A percentile compares a stretch with the other conserved stretches of the same genome.
phyloP scores from a whole-genome alignment of 2,329 filamentous ascomycete genomes.

The Aspergillus quadrilineatus region DNA sequence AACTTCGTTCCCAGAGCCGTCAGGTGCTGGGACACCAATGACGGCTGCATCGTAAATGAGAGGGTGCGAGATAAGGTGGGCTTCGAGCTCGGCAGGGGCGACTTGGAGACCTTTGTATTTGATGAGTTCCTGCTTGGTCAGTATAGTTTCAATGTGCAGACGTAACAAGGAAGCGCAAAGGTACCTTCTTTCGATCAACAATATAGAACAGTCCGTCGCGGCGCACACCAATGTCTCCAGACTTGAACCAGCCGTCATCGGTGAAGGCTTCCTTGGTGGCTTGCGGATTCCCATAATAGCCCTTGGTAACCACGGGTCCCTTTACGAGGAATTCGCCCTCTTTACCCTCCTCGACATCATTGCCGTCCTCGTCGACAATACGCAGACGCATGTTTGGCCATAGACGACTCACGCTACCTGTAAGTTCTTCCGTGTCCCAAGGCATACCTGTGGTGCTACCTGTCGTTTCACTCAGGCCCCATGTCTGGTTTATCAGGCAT shows the following conservation, averaged over 20 bases:
- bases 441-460: slow-evolving; percentile 18
- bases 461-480: slow-evolving; percentile 53
- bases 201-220: slow-evolving; percentile 52
- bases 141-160: background rate
- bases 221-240: slow-evolving; percentile 52
- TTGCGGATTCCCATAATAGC: slow-evolving; percentile 51
- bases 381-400: slow-evolving; percentile 39
- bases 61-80: slow-evolving; percentile 38
- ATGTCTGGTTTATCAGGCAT: slow-evolving; percentile 46
- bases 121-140: slow-evolving; percentile 41
- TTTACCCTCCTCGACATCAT: slow-evolving; percentile 50
- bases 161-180: background rate
- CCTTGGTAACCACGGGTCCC: slow-evolving; percentile 51
- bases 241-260: slow-evolving; percentile 52
- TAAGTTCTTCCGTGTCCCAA: slow-evolving; percentile 15
- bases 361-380: slow-evolving; percentile 55
- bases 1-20: slow-evolving; percentile 24
- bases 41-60: slow-evolving; percentile 43
- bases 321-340: slow-evolving; percentile 53
- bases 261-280: slow-evolving; percentile 51
- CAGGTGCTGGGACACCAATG: slow-evolving; percentile 34
- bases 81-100: slow-evolving; percentile 44
- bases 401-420: slow-evolving; percentile 16
- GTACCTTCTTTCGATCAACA: slow-evolving; percentile 47
- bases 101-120: slow-evolving; percentile 52